These are phyloP conservation scores for Alternaria longipes DNA, from an alignment of 2,329 filamentous ascomycete genomes.

Conservation along the genomic window DNA sequence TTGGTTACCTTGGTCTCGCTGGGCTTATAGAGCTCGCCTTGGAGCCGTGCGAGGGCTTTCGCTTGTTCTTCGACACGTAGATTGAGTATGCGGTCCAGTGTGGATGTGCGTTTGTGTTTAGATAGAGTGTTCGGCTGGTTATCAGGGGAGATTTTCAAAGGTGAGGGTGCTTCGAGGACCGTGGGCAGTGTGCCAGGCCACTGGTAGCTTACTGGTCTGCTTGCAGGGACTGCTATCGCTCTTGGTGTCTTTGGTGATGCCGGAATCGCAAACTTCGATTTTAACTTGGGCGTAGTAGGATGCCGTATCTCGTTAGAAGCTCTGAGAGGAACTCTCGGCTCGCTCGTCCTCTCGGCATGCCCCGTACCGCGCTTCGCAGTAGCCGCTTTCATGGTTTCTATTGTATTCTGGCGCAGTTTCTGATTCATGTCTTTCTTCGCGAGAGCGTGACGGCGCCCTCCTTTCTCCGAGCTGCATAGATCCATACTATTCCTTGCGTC, in stretches of 20 bases:
- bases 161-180: slow-evolving; percentile 2
- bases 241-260: neutral
- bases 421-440: neutral
- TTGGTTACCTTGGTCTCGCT: neutral
- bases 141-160: neutral
- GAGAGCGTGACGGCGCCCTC: neutral
- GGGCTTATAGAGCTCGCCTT: neutral
- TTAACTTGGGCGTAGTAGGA: accelerated
- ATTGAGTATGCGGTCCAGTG: neutral
- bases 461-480: neutral
- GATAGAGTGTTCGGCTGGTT: neutral
- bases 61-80: slow-evolving; percentile 13
- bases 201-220: neutral
- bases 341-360: neutral
- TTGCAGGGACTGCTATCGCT: too few relatives aligned
- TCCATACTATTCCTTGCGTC: neutral
- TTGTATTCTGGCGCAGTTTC: neutral
- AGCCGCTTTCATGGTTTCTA: neutral
- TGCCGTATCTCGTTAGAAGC: neutral
- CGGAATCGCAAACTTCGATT: too few relatives aligned
- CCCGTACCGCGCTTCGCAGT: neutral
- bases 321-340: neutral
- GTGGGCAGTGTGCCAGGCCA: neutral
- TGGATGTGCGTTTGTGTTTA: neutral
- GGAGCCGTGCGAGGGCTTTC: neutral